Percentiles rank a stretch among this genome's conserved stretches.
These are phyloP conservation scores for Globisporangium emineosum DNA, from an alignment of 352 stramenopile species.

Conservation along the genomic window DNA sequence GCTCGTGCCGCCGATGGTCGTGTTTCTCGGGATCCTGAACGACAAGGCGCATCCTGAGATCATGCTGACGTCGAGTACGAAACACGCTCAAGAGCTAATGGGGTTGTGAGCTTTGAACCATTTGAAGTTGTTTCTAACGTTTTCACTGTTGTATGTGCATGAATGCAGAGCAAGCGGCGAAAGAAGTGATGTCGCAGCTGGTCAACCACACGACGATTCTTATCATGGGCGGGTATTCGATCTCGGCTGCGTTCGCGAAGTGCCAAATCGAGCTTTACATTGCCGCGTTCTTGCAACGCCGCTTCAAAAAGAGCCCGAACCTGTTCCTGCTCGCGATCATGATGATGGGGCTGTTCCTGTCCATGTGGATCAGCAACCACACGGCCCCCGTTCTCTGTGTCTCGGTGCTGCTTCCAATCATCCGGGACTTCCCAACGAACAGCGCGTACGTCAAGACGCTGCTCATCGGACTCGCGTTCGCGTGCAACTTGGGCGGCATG, in stretches of 20 bases:
- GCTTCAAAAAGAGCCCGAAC: slow-evolving; percentile 87
- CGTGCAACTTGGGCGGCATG: slow-evolving; percentile 92
- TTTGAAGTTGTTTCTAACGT: neutral
- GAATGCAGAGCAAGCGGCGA: slow-evolving; percentile 66
- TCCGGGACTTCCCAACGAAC: slow-evolving; percentile 81
- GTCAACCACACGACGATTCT: slow-evolving; percentile 93
- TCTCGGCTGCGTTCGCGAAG: slow-evolving; percentile 88
- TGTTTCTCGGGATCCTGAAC: slow-evolving; percentile 88
- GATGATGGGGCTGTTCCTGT: slow-evolving; percentile 91
- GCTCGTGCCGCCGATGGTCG: slow-evolving; percentile 85
- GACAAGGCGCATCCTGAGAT: slow-evolving; percentile 70
- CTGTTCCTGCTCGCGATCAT: slow-evolving; percentile 92
- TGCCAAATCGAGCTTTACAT: slow-evolving; percentile 93
- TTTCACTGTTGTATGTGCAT: slow-evolving; percentile 1
- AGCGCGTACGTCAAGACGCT: slow-evolving; percentile 89
- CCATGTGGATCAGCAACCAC: slow-evolving; percentile 94
- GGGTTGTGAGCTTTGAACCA: neutral
- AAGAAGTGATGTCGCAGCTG: slow-evolving; percentile 87
- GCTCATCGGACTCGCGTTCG: slow-evolving; percentile 90
- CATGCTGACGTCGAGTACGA: slow-evolving; percentile 72
- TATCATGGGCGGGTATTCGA: slow-evolving; percentile 91
- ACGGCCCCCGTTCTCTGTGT: slow-evolving; percentile 91
- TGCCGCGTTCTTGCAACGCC: slow-evolving; percentile 83
- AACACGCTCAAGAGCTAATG: neutral
- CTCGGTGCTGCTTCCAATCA: slow-evolving; percentile 86